Evolutionary conservation across 2,329 filamentous ascomycete species (phyloP), one percentile per base, ranked within the genome.

Genomic region (Scedosporium dehoogii): DNA sequence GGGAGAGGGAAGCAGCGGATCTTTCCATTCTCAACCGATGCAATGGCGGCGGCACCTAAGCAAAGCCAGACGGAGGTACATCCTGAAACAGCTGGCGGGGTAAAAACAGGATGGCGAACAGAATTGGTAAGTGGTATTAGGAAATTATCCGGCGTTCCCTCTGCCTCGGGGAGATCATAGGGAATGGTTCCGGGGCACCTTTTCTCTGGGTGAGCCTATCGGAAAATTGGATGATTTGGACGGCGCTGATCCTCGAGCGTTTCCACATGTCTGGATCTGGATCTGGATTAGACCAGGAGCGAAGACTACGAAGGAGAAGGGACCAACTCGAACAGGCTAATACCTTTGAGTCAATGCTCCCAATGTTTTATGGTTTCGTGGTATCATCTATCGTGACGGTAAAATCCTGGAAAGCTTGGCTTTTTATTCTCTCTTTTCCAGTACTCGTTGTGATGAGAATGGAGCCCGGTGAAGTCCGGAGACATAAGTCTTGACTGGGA

Each of bases 11-110:
- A n/a, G n/a, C n/a, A 38, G 25, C 12, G 16, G 27, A 25, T 29
- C 27, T 33, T 33, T 58, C 56, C 56, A 6, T 58, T 58, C 27
- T 14, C 21, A 21, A 21, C n/a, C 25, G 51, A 27, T 55, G 23
- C 14, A 23, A n/a, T 48, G 44, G n/a, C 44, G 14, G 16, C 44
- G 53, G 53, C 10, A 56, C 21, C 46, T 29, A 9, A 23, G 25
- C 18, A 56, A 21, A 27, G 25, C 53, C 21, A 23, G 14, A 12
- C 5, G 58, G 29, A 41, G 21, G 33, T 25, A 46, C n/a, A 25
- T 44, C 58, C 58, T 59, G 58, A 59, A 59, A 59, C 58, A 44
- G 58, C 25, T 14, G 25, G 25, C 25, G 33, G 58, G 41, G 58
- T 41, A 58, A 58, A 23, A 16, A 10, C 16, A 41, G 25, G 14